Percentiles rank a stretch among this genome's conserved stretches.
phyloP scores from a whole-genome alignment of 2,329 filamentous ascomycete genomes.

The Bipolaris gigantea region DNA sequence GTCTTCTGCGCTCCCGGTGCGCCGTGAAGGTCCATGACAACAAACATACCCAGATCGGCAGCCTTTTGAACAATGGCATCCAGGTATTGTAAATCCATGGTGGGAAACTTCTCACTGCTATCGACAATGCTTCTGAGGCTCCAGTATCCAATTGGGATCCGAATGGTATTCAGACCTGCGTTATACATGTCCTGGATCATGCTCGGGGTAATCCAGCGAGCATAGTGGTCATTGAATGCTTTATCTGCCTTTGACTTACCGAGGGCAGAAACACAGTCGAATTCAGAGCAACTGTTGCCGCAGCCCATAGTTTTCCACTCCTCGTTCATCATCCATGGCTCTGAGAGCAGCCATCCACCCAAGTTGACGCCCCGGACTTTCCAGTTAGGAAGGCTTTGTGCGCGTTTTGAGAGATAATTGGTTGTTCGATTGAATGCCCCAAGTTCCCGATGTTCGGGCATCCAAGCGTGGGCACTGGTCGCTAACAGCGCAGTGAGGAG shows the following conservation, averaged over 20 bases:
- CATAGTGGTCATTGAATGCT: slow-evolving; percentile 56
- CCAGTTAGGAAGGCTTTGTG: slow-evolving; percentile 6
- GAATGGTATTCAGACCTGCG: slow-evolving; percentile 57
- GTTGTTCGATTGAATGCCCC: slow-evolving; percentile 10
- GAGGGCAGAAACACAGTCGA: slow-evolving; percentile 56
- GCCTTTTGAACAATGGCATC: slow-evolving; percentile 54
- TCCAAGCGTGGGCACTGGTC: slow-evolving; percentile 11
- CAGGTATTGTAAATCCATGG: slow-evolving; percentile 53
- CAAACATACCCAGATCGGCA: slow-evolving; percentile 54
- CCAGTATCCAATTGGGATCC: slow-evolving; percentile 62
- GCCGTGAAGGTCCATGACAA: slow-evolving; percentile 59
- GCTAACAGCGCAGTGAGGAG: slow-evolving; percentile 7
- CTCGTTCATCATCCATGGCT: slow-evolving; percentile 57
- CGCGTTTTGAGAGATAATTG: slow-evolving; percentile 3
- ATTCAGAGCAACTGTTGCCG: slow-evolving; percentile 51
- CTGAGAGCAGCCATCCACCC: slow-evolving; percentile 55
- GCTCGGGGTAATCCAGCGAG: slow-evolving; percentile 52
- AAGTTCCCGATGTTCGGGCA: slow-evolving; percentile 9
- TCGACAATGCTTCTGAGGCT: slow-evolving; percentile 55
- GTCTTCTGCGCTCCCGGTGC: slow-evolving; percentile 55
- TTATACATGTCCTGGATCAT: slow-evolving; percentile 55
- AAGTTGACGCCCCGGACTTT: slow-evolving; percentile 61
- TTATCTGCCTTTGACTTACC: slow-evolving; percentile 53
- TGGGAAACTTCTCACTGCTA: slow-evolving; percentile 55
- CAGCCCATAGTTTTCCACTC: slow-evolving; percentile 57